phyloP scores from a whole-genome alignment of 2,329 filamentous ascomycete species.

The Truncatella angustata region DNA sequence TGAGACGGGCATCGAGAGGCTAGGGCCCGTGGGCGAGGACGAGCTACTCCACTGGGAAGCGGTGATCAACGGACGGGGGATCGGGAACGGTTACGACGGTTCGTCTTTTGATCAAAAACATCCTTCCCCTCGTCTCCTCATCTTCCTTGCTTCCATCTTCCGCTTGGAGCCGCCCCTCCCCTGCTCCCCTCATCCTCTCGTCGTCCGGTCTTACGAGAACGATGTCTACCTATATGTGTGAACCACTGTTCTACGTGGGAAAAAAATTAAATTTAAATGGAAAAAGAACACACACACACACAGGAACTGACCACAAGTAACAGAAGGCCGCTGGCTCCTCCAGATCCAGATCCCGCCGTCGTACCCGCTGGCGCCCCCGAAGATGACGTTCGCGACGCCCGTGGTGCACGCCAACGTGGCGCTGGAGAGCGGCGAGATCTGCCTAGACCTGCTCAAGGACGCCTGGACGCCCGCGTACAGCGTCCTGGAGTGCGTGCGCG shows the following conservation, averaged over 20 bases:
- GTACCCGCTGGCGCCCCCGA: slow-evolving; percentile 79
- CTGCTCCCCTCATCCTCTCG: neutral
- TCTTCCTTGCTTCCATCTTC: no score
- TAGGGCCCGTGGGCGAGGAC: slow-evolving; percentile 53
- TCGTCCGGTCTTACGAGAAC: slow-evolving; percentile 4
- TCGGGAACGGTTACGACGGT: slow-evolving; percentile 59
- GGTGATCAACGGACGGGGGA: slow-evolving; percentile 56
- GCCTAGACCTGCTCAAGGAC: slow-evolving; percentile 78
- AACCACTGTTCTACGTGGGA: no score
- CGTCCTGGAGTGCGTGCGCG: slow-evolving; percentile 70
- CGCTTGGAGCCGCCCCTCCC: no score
- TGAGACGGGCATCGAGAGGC: slow-evolving; percentile 56
- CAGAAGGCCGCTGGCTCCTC: slow-evolving; percentile 79
- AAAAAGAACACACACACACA: no score
- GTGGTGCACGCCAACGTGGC: slow-evolving; percentile 81
- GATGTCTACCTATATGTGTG: no score
- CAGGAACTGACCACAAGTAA: no score
- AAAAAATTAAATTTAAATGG: no score
- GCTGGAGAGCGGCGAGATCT: slow-evolving; percentile 80
- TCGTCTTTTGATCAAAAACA: no score
- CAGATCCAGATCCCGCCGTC: slow-evolving; percentile 69
- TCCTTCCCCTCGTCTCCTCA: no score
- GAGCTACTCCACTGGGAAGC: slow-evolving; percentile 58
- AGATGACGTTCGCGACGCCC: slow-evolving; percentile 76
- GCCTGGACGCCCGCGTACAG: slow-evolving; percentile 86